Evolutionary conservation across 208 protist genomes (phyloP), one percentile per base, ranked within the genome.

Genomic region (Porcisia deanei): DNA sequence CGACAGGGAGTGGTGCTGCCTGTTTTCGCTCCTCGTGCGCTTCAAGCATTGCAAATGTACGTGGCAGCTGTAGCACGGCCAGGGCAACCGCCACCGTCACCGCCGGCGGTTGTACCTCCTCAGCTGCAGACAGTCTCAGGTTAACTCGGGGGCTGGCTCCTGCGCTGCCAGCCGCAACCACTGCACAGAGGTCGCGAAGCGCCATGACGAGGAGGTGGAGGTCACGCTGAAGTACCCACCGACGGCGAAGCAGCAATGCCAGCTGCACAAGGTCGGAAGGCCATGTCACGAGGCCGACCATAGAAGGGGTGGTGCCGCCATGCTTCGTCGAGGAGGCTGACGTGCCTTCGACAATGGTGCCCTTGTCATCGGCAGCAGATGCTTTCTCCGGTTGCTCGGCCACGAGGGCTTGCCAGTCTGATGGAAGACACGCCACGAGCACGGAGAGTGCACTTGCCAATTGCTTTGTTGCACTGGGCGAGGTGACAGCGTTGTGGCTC

Each of bases 181-280:
- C 39, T 5, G 70, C 22, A 25, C 59, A 58, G 5, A 76, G 18
- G 34, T 76, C 71, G 30, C 74, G 59, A 30, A 82, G 64, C 1
- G 77, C 77, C 18, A 53, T 22, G 3, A 82, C 57, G 39, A 47
- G 43, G 22, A 82, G 77, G 16, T 47, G 0, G 22, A 82, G 34
- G 67, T 82, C 77, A 20, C 73, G 77, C 52, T 74, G 65, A 8
- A 82, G 58, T 3, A 25, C 49, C 77, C 77, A 82, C 47, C 60
- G 71, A 8, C 77, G 71, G 4, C 77, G 77, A 22, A 82, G 52
- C 55, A 82, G 67, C 57, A 82, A 57, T 4, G 58, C 77, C 3
- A 82, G 72, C 55, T 77, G 77, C 39, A 82, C 77, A 9, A 82
- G 45, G 5, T 82, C 77, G 37, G 72, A 37, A 1, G 72, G 77